These are phyloP conservation scores for Fusarium pseudograminearum DNA, from an alignment of 2,329 filamentous ascomycete species.

Conservation along the genomic window DNA sequence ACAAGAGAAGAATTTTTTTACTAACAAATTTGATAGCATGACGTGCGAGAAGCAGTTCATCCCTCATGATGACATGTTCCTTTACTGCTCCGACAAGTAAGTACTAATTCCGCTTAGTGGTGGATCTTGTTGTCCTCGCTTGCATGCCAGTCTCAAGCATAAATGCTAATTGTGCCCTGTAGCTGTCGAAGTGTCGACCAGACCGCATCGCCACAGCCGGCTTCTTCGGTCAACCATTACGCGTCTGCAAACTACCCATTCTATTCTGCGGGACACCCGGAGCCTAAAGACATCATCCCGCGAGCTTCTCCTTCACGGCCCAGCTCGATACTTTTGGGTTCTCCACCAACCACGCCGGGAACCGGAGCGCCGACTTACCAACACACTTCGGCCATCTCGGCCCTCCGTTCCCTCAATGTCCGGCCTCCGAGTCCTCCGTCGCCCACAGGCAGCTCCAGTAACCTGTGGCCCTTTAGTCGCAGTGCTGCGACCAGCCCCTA, in stretches of 20 bases:
- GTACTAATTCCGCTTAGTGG: conserved; percentile 48
- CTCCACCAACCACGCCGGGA: conserved; percentile 63
- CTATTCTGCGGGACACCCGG: conserved; percentile 60
- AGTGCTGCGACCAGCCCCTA: conserved; percentile 65
- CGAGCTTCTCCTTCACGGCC: conserved; percentile 72
- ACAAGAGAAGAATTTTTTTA: conserved; percentile 16
- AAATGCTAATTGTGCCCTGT: conserved; percentile 41
- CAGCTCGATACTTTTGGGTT: conserved; percentile 65
- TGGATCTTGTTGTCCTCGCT: conserved; percentile 29
- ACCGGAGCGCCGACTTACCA: conserved; percentile 51
- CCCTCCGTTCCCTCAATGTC: conserved; percentile 66
- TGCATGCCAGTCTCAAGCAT: conserved; percentile 16
- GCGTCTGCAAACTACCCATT: conserved; percentile 57
- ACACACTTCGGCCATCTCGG: conserved; percentile 65
- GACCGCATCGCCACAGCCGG: conserved; percentile 50
- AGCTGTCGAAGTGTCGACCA: conserved; percentile 69
- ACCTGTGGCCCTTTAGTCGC: conserved; percentile 67
- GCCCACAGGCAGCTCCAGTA: conserved; percentile 58
- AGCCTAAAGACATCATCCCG: conserved; percentile 72
- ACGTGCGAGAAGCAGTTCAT: conserved; percentile 75
- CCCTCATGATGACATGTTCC: conserved; percentile 65
- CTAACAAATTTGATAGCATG: conserved; percentile 62
- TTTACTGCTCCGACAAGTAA: conserved; percentile 74
- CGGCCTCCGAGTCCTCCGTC: conserved; percentile 68
- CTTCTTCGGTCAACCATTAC: conserved; percentile 49